Conservation (phyloP, 106 monocot species). For the Phalaenopsis equestris region DNA sequence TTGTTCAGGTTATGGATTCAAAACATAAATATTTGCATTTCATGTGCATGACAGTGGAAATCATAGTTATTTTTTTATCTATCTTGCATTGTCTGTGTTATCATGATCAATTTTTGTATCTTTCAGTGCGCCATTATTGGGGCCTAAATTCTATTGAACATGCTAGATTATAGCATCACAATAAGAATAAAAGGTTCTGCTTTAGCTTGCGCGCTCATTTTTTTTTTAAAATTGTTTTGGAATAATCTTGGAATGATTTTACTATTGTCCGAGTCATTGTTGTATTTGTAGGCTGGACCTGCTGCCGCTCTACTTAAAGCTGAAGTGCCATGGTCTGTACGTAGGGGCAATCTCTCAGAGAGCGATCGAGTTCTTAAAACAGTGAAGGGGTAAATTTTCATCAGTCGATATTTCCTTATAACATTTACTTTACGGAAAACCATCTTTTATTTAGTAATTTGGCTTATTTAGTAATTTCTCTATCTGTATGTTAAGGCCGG, state of each 20-base stretch:
- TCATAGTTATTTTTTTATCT: not conserved
- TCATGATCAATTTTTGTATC: not conserved
- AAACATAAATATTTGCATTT: no score
- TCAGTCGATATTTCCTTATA: not conserved
- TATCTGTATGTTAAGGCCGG: no score
- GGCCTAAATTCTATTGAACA: not conserved
- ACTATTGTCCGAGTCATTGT: constrained; percentile 14
- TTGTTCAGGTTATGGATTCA: no score
- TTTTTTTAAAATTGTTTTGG: not conserved
- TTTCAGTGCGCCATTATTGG: not conserved
- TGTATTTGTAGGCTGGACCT: constrained; percentile 18
- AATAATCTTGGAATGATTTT: constrained; percentile 4
- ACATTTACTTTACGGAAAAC: not conserved
- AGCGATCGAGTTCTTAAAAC: constrained; percentile 86
- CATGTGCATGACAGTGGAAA: no score
- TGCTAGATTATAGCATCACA: not conserved
- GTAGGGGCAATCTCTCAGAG: constrained; percentile 66
- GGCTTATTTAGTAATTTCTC: no score
- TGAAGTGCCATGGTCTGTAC: constrained; percentile 90
- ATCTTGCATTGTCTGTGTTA: no score
- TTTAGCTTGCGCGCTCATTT: not conserved
- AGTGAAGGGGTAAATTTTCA: constrained; percentile 74
- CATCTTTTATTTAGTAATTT: not conserved
- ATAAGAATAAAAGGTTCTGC: not conserved
- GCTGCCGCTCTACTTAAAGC: constrained; percentile 69